These are phyloP conservation scores for Collybia sordida DNA, from an alignment of 768 basidiomycete genomes.

Conservation along the genomic window DNA sequence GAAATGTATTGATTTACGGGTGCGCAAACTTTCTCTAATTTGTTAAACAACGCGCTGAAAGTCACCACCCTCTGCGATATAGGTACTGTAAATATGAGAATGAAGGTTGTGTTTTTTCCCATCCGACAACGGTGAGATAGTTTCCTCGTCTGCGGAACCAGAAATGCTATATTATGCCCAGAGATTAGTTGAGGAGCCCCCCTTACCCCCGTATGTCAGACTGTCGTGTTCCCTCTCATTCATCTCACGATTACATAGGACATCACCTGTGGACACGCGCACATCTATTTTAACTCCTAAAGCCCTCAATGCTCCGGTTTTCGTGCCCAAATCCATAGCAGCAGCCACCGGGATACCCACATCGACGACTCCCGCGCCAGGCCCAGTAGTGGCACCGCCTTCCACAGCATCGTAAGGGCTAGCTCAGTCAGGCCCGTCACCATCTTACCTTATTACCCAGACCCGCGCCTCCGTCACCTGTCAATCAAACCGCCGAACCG, in stretches of 20 bases:
- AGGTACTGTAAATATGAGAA: conserved; percentile 86
- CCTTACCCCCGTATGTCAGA: conserved; percentile 28
- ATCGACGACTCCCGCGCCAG: conserved; percentile 27
- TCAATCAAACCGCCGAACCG: conserved; percentile 6
- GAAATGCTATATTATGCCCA: conserved; percentile 1
- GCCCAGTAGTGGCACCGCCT: conserved; percentile 9
- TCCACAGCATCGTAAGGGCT: conserved; percentile 17
- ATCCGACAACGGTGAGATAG: conserved; percentile 59
- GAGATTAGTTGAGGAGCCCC: conserved; percentile 19
- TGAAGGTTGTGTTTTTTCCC: conserved; percentile 82
- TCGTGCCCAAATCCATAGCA: conserved; percentile 64
- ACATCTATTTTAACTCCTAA: conserved; percentile 48
- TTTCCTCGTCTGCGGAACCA: background rate
- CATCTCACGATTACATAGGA: conserved; percentile 30
- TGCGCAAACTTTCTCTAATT: conserved; percentile 27
- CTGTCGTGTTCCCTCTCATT: conserved; percentile 6
- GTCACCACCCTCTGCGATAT: conserved; percentile 1
- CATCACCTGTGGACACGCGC: conserved; percentile 34
- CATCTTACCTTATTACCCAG: conserved; percentile 6
- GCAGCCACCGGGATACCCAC: conserved; percentile 24
- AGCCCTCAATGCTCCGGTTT: conserved; percentile 82
- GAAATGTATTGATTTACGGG: conserved; percentile 93
- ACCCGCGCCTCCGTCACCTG: conserved; percentile 16
- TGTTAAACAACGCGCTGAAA: background rate
- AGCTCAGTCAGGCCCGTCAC: background rate